These are phyloP conservation scores for Hibiscus tridactylites DNA, from an alignment of 345 rosid genomes.

Conservation along the genomic window DNA sequence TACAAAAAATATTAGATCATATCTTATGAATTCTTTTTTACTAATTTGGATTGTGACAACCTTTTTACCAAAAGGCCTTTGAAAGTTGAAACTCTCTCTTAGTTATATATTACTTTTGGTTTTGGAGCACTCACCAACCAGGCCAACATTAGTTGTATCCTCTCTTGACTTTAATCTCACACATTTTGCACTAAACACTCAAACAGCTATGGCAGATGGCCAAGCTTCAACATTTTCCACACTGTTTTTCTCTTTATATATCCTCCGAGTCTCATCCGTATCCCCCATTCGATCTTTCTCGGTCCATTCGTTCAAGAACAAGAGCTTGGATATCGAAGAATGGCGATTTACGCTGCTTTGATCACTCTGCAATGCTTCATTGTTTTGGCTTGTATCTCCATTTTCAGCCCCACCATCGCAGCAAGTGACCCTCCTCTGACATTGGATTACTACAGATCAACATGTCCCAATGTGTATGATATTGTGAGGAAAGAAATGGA, in stretches of 20 bases:
- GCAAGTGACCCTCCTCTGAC: constrained; percentile 42
- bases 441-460: constrained; percentile 55
- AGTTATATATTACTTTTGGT: constrained; percentile 16
- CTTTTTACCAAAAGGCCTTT: not conserved
- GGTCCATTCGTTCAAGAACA: not conserved
- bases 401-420: constrained; percentile 14
- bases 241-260: constrained; percentile 21
- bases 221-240: not conserved
- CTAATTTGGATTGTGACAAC: not conserved
- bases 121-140: constrained; percentile 41
- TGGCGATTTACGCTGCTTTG: not conserved
- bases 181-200: constrained; percentile 15
- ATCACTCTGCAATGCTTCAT: not conserved
- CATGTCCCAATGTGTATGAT: constrained; percentile 62
- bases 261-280: constrained; percentile 21
- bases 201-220: constrained; percentile 8
- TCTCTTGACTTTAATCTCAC: constrained; percentile 35
- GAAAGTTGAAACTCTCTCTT: not conserved
- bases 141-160: constrained; percentile 56
- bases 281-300: constrained; percentile 13
- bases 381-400: constrained; percentile 11
- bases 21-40: not conserved
- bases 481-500: constrained; percentile 79
- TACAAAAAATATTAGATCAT: not conserved
- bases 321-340: not conserved